Evolutionary conservation across 306 rosid genomes (phyloP), one percentile per base, ranked within the genome.

Genomic region (Morella rubra): DNA sequence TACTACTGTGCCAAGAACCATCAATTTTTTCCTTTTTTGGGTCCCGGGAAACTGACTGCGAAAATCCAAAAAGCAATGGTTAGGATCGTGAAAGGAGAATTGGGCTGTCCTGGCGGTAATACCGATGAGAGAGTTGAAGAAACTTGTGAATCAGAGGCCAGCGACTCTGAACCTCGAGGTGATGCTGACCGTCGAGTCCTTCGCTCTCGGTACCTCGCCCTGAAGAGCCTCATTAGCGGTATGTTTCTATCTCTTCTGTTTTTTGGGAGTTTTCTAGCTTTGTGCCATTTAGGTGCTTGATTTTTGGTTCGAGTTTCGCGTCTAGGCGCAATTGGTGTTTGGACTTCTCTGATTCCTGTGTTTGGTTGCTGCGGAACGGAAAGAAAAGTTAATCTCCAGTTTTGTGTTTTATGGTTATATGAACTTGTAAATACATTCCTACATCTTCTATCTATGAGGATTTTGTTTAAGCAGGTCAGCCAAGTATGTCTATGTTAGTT

Each of bases 161-260:
- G 44, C 41, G 3, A 32, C 16, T 60, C 67, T 60, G 67, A 24
- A 60, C 16, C 67, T 24, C 66, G 44, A 27, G 47, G 41, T 66
- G 56, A 58, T 44, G 46, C 60, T 37, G 80, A 74, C 69, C 83
- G 75, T 6, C 67, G 86, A 71, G 55, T 66, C 37, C 78, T 83
- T 47, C 86, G 86, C 12, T 79, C 83, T 22, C 86, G 77, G 8
- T 83, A 83, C 70, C 77, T 46, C 49, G 79, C 75, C n/a, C 67
- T 83, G 41, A 83, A 79, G 77, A 47, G 71, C 72, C 22, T 64
- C 62, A 80, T 83, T 12, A 64, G 74, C 49, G 76, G 86, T 83
- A 75, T 54, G 5, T 7, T 27, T 32, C 37, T 32, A 32, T 32
- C 37, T 32, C 37, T 32, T 32, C 37, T 32, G 37, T 32, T 32